phyloP scores from a whole-genome alignment of 2,329 filamentous ascomycete genomes.

The Penicillium sp. region DNA sequence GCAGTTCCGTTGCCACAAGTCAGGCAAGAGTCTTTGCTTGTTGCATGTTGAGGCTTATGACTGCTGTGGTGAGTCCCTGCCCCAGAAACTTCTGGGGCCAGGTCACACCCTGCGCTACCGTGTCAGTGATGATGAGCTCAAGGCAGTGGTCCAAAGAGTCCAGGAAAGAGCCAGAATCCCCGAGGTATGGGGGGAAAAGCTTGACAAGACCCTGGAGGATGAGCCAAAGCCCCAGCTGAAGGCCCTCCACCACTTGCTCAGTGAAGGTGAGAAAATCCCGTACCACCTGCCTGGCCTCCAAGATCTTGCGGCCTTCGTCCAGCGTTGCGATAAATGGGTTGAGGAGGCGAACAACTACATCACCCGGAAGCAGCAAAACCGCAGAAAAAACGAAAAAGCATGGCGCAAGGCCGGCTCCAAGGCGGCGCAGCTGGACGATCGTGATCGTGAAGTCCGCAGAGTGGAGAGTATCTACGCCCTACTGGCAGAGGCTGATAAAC shows the following conservation, averaged over 20 bases:
- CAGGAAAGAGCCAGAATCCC: slow-evolving; percentile 83
- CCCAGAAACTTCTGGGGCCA: slow-evolving; percentile 66
- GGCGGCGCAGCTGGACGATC: slow-evolving; percentile 79
- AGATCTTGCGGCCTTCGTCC: slow-evolving; percentile 83
- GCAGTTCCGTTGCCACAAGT: slow-evolving; percentile 79
- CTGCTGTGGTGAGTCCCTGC: slow-evolving; percentile 71
- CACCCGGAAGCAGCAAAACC: slow-evolving; percentile 94
- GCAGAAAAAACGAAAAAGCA: slow-evolving; percentile 87
- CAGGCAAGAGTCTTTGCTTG: slow-evolving; percentile 79
- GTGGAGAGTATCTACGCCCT: slow-evolving; percentile 85
- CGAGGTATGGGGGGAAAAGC: slow-evolving; percentile 86
- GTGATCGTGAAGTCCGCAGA: slow-evolving; percentile 79
- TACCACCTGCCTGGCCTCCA: slow-evolving; percentile 81
- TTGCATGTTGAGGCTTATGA: slow-evolving; percentile 76
- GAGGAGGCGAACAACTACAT: slow-evolving; percentile 96
- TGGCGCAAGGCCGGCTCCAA: slow-evolving; percentile 73
- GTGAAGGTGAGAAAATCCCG: slow-evolving; percentile 94
- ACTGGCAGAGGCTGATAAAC: slow-evolving; percentile 76
- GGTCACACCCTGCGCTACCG: slow-evolving; percentile 77
- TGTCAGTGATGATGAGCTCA: slow-evolving; percentile 70
- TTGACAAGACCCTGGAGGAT: slow-evolving; percentile 79
- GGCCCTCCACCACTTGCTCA: slow-evolving; percentile 75
- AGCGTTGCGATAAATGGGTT: slow-evolving; percentile 95
- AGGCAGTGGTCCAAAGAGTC: slow-evolving; percentile 69
- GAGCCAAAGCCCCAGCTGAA: slow-evolving; percentile 84